These are phyloP conservation scores for Cyberlindnera maritima DNA, from an alignment of 805 yeast genomes.

Conservation along the genomic window DNA sequence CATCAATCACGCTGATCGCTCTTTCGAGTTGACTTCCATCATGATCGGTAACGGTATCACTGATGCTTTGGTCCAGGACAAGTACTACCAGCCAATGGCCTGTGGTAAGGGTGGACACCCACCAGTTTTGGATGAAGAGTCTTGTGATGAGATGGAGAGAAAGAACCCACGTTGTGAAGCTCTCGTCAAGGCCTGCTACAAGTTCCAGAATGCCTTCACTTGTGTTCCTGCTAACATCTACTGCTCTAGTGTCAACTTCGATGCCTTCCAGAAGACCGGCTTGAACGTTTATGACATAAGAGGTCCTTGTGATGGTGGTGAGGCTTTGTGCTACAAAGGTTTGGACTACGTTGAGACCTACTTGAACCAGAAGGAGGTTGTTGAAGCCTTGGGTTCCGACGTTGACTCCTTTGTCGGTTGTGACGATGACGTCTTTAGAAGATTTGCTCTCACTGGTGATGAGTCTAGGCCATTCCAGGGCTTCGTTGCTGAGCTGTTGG, in stretches of 20 bases:
- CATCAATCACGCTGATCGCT: constrained; percentile 41
- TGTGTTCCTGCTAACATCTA: constrained; percentile 84
- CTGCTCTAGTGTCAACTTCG: constrained; percentile 69
- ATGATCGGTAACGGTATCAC: constrained; percentile 93
- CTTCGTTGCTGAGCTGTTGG: constrained; percentile 65
- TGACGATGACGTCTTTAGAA: constrained; percentile 60
- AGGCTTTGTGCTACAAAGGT: constrained; percentile 72
- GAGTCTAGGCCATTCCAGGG: constrained; percentile 82
- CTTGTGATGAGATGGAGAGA: constrained; percentile 62
- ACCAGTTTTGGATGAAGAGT: constrained; percentile 65
- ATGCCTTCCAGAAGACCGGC: constrained; percentile 73
- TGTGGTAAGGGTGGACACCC: constrained; percentile 88
- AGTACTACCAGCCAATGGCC: constrained; percentile 88
- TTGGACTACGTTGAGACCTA: constrained; percentile 68
- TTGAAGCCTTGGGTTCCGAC: constrained; percentile 79
- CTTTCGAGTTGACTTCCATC: constrained; percentile 70
- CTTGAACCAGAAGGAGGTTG: constrained; percentile 70
- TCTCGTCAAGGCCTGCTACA: constrained; percentile 65
- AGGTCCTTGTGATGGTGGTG: constrained; percentile 66
- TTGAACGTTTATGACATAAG: constrained; percentile 86
- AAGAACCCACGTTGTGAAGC: constrained; percentile 64
- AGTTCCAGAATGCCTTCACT: constrained; percentile 56
- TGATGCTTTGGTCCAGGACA: constrained; percentile 76
- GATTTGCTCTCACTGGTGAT: constrained; percentile 79
- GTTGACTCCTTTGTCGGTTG: constrained; percentile 70